Evolutionary conservation across 108 stramenopile genomes (phyloP), one percentile per base, ranked within the genome.

Genomic region (Skeletonema grethae): DNA sequence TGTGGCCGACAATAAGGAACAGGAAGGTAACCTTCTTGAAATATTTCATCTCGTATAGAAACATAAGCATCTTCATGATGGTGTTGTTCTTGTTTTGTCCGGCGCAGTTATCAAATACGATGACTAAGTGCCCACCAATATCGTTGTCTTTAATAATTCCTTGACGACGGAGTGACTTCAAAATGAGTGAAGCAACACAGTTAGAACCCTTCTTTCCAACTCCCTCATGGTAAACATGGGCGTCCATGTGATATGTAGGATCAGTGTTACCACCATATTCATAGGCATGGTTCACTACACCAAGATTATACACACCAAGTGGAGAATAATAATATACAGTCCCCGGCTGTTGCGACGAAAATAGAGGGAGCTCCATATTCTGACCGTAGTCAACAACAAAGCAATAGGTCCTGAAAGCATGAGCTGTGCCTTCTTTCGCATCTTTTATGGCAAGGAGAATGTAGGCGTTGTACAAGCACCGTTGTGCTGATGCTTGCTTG

Each of bases 31-130:
- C 4, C 31, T 31, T 31, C 31, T 31, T 31, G 31, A 31, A 31
- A 31, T 31, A 31, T 31, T 31, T 31, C 31, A 31, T 31, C 31
- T 43, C 41, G 7, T 43, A 43, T 43, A 75, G 20, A 13, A 18
- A 75, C 46, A 45, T 18, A 8, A 45, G 15, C 1, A 67, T 43
- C 45, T 61, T 59, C 35, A 77, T 12, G 2, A 77, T 45, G 11
- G 61, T 70, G 24, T 77, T 77, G 62, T 77, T 77, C 46, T 77
- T 71, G 36, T 71, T 77, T 48, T 77, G 70, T n/a, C 76, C 76
- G 0, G 22, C 38, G 48, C 70, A 77, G 25, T 71, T 77, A 25
- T 77, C 69, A 13, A 39, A 68, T 28, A 57, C 20, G 22, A 70
- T 55, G 30, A 29, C 59, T 16, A 70, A 30, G 15, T 70, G 41